Evolutionary conservation across 371 early-diverging fungal species (phyloP), one percentile per base, ranked within the genome.

Genomic region (Haplosporangium sp.): DNA sequence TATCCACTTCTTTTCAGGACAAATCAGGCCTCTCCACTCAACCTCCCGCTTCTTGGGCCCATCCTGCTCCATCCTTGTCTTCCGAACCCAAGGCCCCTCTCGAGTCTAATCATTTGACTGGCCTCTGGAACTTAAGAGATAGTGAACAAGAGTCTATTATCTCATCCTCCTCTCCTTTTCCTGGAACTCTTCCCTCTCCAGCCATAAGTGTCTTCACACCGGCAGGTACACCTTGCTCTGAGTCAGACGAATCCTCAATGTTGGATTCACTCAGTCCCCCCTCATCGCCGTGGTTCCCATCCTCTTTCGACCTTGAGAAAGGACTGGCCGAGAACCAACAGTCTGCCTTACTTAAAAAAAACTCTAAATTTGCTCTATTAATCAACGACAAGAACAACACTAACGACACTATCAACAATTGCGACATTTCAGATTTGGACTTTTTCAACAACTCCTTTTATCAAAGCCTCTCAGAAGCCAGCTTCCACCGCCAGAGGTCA

Each of bases 361-460:
- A 37, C 61, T 38, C 17, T 39, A 59, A 61, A 27, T 42, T 55
- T 50, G 8, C 20, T 39, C 17, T 9, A 11, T 27, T 3, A 17
- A 44, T 15, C 45, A 45, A 10, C 45, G 45, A 50, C 48, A 13
- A 9, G 20, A 39, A 20, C 40, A 34, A n/a, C 47, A 34, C n/a
- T 7, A 37, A 35, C 39, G 34, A 34, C 39, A n/a, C n/a, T 60
- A 15, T 37, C 9, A 48, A 58, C 48, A n/a, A 15, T 34, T 11
- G n/a, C 67, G 4, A 44, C 17, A 17, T 42, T 9, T 48, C 15
- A 48, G 55, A 47, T 27, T 55, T 66, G 20, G 74, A 68, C n/a
- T 71, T 75, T 50, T 75, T 75, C 58, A 70, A 66, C 19, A 75
- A 75, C 67, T 62, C 76, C 11, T 75, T 71, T 27, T 71, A 75